Percentiles rank a stretch among this genome's conserved stretches.
Evolutionary conservation across 2,329 filamentous ascomycete species (phyloP).

Genomic region (Penicillium sp.): DNA sequence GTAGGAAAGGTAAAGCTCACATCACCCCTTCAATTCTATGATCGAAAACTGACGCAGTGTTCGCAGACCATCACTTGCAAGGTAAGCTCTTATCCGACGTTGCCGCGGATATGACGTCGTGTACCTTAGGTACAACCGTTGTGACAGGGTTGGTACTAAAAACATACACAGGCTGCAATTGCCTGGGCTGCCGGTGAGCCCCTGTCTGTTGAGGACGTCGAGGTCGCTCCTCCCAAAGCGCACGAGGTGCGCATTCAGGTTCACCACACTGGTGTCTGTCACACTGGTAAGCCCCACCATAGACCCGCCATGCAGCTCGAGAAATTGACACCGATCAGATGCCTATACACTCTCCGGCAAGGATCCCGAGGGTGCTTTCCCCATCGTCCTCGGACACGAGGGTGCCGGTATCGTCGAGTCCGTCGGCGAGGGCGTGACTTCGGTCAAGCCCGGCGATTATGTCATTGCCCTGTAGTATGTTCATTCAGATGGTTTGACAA

Average conservation of each 20-base stretch:
- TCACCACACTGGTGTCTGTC: slow-evolving; percentile 97
- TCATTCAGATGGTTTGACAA: neutral
- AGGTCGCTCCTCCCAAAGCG: slow-evolving; percentile 82
- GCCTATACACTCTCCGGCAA: slow-evolving; percentile 94
- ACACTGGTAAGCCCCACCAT: slow-evolving; percentile 65
- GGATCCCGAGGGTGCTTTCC: slow-evolving; percentile 93
- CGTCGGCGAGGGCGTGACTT: slow-evolving; percentile 89
- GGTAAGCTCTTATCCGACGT: slow-evolving; percentile 35
- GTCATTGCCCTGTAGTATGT: slow-evolving; percentile 81
- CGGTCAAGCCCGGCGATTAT: slow-evolving; percentile 88
- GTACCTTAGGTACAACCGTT: neutral
- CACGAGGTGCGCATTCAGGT: slow-evolving; percentile 96
- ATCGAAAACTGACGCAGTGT: slow-evolving; percentile 10
- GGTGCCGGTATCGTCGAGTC: slow-evolving; percentile 90
- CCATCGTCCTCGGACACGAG: slow-evolving; percentile 83
- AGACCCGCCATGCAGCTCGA: neutral
- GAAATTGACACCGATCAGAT: slow-evolving; percentile 49
- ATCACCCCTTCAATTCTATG: neutral
- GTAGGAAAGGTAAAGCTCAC: slow-evolving; percentile 49
- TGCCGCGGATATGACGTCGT: slow-evolving; percentile 16
- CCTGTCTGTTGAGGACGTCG: slow-evolving; percentile 82
- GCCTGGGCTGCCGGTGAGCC: slow-evolving; percentile 95
- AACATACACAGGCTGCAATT: slow-evolving; percentile 66
- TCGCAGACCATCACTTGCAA: slow-evolving; percentile 86
- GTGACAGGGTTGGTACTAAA: slow-evolving; percentile 5